Percentiles rank a stretch among this genome's conserved stretches.
phyloP scores from a whole-genome alignment of 2,329 filamentous ascomycete species.

The Aspergillus neoniger region DNA sequence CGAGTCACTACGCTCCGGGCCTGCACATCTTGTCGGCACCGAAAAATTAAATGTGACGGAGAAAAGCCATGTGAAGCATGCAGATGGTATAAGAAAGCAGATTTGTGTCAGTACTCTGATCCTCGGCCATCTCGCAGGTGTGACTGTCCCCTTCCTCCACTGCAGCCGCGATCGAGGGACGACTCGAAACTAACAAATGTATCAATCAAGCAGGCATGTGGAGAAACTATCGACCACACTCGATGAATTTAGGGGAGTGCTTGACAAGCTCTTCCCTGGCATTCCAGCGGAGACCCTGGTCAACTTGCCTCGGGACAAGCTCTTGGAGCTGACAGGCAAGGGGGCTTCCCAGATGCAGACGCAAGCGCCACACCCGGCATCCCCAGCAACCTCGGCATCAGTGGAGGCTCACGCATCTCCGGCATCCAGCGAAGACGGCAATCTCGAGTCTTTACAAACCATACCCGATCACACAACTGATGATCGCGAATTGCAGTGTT shows the following conservation, averaged over 20 bases:
- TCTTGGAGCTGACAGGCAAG: slow-evolving; percentile 56
- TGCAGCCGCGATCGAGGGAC: background rate
- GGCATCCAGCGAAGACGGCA: slow-evolving; percentile 52
- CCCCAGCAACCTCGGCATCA: slow-evolving; percentile 53
- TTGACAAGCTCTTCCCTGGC: slow-evolving; percentile 65
- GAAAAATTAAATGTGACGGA: slow-evolving; percentile 83
- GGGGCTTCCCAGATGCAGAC: slow-evolving; percentile 16
- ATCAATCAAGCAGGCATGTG: slow-evolving; percentile 32
- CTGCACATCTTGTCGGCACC: slow-evolving; percentile 74
- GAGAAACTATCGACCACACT: slow-evolving; percentile 65
- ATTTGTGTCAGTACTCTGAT: slow-evolving; percentile 78
- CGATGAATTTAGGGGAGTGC: slow-evolving; percentile 65
- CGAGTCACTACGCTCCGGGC: slow-evolving; percentile 51
- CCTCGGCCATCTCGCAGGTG: slow-evolving; percentile 79
- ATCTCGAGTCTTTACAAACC: slow-evolving; percentile 65
- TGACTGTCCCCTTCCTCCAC: slow-evolving; percentile 2
- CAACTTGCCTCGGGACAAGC: slow-evolving; percentile 59
- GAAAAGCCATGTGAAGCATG: slow-evolving; percentile 81
- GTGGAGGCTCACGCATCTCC: slow-evolving; percentile 44
- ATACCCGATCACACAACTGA: slow-evolving; percentile 65
- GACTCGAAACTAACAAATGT: slow-evolving; percentile 12
- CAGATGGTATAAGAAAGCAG: slow-evolving; percentile 76
- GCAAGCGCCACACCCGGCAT: slow-evolving; percentile 41
- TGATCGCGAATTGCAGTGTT: slow-evolving; percentile 50
- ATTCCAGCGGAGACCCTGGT: slow-evolving; percentile 54